These are phyloP conservation scores for Camellia oleifera DNA, from an alignment of 179 eudicot genomes.

Conservation along the genomic window DNA sequence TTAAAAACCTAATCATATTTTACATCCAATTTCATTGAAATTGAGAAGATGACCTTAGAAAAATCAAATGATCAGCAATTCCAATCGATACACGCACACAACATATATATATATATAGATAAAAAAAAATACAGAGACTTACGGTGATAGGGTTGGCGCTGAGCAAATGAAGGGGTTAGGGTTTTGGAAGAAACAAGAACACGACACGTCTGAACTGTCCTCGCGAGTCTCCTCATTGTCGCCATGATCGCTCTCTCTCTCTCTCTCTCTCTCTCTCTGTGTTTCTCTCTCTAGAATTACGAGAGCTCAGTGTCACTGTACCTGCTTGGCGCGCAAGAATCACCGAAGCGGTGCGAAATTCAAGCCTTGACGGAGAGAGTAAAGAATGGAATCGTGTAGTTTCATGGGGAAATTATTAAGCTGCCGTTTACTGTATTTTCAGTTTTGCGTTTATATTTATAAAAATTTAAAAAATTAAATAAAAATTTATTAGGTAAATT, in stretches of 20 bases:
- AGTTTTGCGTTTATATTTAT: no score
- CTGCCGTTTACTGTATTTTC: no score
- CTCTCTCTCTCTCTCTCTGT: background rate
- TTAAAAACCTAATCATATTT: background rate
- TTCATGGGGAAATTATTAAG: no score
- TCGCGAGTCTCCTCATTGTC: conserved; percentile 31
- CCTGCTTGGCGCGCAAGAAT: conserved; percentile 11
- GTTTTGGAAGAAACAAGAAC: conserved; percentile 23
- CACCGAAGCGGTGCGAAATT: no score
- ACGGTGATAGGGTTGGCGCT: conserved; percentile 6
- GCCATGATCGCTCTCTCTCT: conserved; percentile 26
- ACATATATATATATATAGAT: background rate
- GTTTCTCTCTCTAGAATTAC: background rate
- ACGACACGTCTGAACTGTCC: conserved; percentile 24
- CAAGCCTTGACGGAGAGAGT: background rate
- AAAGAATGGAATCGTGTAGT: background rate
- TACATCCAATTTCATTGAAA: background rate
- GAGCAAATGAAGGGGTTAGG: conserved; percentile 24
- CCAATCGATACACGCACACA: background rate
- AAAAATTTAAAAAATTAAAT: no score
- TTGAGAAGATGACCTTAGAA: background rate
- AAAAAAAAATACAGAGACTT: background rate
- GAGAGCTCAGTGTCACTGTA: background rate
- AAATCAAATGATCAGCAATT: background rate
- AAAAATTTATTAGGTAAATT: no score